Evolutionary conservation across 1,284 basidiomycete genomes (phyloP).

Genomic region (Pholiota adiposa): DNA sequence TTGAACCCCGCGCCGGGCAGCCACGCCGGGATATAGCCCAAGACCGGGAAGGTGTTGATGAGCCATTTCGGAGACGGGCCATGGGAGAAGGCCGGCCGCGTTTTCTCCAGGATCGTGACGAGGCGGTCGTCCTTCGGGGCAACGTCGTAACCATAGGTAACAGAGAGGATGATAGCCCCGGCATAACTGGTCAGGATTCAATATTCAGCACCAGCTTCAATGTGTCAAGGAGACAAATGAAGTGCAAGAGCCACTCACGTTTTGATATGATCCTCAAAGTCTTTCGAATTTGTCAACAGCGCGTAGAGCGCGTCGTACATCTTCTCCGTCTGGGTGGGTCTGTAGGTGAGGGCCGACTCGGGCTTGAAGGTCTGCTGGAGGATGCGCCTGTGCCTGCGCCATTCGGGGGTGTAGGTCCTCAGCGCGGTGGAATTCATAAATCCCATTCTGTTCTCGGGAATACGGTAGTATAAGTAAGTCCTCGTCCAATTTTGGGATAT

Average conservation of each 20-base stretch:
- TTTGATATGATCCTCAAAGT: conserved; percentile 28
- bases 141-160: conserved; percentile 5
- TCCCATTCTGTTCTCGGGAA: conserved; percentile 41
- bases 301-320: conserved; percentile 34
- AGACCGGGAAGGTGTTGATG: conserved; percentile 24
- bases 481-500: background rate
- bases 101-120: background rate
- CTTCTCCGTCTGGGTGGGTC: conserved; percentile 34
- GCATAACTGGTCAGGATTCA: background rate
- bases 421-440: conserved; percentile 38
- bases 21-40: conserved; percentile 39
- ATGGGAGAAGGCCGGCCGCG: conserved; percentile 27
- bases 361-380: conserved; percentile 37
- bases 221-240: background rate
- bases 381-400: conserved; percentile 41
- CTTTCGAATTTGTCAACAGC: conserved; percentile 32
- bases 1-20: conserved; percentile 39
- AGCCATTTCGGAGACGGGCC: conserved; percentile 15
- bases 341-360: conserved; percentile 25
- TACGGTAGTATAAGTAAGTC: conserved; percentile 24
- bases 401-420: conserved; percentile 42
- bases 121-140: conserved; percentile 5
- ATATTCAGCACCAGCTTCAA: background rate
- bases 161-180: conserved; percentile 1
- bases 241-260: conserved; percentile 11